Base-by-base conservation (phyloP, 805 yeast genomes). In the Pichia exigua region DNA sequence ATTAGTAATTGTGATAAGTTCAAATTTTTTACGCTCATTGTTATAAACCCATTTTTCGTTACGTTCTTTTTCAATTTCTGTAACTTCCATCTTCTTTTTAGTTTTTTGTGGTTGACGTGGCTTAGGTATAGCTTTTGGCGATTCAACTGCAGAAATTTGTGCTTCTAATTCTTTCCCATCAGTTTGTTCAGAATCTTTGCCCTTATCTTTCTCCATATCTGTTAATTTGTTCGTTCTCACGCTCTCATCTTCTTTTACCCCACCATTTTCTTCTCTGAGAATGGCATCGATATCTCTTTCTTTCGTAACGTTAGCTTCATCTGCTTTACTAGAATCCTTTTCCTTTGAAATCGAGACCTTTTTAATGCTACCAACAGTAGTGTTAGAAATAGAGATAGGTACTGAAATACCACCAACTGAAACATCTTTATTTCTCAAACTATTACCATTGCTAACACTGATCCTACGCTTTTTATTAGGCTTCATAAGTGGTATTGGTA, bases 11-110 rank as follows among this genome's bases (percentile, higher is more conserved):
- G 48, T 47, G 26, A 55, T 51, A 4, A 48, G 27, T 10, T 45
- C 48, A 21, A 32, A 48, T 22, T 45, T 50, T 13, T 41, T 47
- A 11, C 21, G 38, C 6, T 47, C 40, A 26, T 44, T 50, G 24
- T 50, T 48, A 43, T 53, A 44, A 42, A 55, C 27, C 56, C 54
- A 49, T 45, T 56, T 55, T 15, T 49, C 30, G 6, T 50, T 27
- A 4, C 41, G 40, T 24, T 49, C 42, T 27, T 24, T 41, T 26
- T 54, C 57, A 20, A 35, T 4, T 21, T 50, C 45, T 20, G 43
- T 46, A 13, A 50, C 39, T 3, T 43, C 42, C 17, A 50, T 9
- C 27, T 49, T 22, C 39, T 24, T 28, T 20, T 44, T 41, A 35
- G 35, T 18, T 17, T n/a, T 24, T 4, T n/a, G 12, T 15, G 28